phyloP scores from a whole-genome alignment of 208 protist species.

The Endotrypanum monterogeii region DNA sequence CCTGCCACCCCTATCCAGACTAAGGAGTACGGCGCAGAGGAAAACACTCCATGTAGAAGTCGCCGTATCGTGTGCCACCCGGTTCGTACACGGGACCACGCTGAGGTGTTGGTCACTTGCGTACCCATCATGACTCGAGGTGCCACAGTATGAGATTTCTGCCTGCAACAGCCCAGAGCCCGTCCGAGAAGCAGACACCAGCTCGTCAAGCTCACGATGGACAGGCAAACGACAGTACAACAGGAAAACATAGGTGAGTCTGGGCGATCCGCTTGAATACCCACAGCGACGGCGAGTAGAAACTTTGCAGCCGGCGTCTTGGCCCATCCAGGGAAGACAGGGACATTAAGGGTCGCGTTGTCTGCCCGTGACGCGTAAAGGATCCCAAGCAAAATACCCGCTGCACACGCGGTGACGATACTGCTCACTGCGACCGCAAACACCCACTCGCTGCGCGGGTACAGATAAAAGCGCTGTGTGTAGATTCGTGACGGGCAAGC shows the following conservation, averaged over 20 bases:
- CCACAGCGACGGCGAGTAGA: neutral
- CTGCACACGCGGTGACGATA: conserved; percentile 1
- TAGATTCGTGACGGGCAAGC: neutral
- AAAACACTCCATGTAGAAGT: neutral
- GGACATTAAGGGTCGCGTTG: neutral
- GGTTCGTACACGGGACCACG: neutral
- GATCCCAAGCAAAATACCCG: neutral
- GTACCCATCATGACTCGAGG: neutral
- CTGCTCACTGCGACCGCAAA: neutral
- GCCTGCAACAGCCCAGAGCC: neutral
- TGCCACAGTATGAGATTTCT: neutral
- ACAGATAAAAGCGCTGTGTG: neutral
- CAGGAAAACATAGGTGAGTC: neutral
- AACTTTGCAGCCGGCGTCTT: neutral
- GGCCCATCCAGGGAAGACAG: conserved; percentile 1
- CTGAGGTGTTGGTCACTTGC: neutral
- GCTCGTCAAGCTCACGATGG: conserved; percentile 11
- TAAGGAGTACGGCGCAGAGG: conserved; percentile 18
- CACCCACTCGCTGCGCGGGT: conserved; percentile 9
- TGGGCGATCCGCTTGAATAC: neutral
- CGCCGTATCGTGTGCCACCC: neutral
- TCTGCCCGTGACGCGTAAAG: neutral
- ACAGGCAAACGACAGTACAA: neutral
- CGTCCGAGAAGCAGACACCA: conserved; percentile 10
- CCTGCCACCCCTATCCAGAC: conserved; percentile 14